Conservation (phyloP, 768 basidiomycete genomes). For the Vararia minispora region DNA sequence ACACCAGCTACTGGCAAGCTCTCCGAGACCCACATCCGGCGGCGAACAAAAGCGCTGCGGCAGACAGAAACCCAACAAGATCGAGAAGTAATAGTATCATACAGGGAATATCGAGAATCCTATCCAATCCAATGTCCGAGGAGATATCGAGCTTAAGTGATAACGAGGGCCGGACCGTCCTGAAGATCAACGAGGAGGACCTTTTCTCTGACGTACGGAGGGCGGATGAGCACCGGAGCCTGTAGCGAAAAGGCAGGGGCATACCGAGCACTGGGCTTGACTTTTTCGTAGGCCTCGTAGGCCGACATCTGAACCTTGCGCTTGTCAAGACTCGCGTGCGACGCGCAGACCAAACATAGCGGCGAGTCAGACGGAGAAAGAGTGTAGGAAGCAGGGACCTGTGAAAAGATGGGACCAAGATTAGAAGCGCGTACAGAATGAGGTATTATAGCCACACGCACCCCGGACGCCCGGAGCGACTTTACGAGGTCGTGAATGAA, state of each 20-base stretch:
- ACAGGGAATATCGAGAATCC: too few relatives aligned
- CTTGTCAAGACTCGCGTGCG: constrained; percentile 32
- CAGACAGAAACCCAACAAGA: not conserved
- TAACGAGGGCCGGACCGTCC: constrained; percentile 41
- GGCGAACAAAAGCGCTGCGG: constrained; percentile 7
- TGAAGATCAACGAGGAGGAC: constrained; percentile 40
- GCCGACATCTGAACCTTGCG: constrained; percentile 31
- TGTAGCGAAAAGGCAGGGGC: constrained; percentile 4
- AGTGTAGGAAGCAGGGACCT: constrained; percentile 55
- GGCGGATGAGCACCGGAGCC: not conserved
- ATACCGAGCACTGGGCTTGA: constrained; percentile 31
- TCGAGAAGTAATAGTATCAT: not conserved
- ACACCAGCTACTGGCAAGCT: too few relatives aligned
- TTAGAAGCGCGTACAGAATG: not conserved
- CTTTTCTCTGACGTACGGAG: constrained; percentile 36
- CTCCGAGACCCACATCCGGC: too few relatives aligned
- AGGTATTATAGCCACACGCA: constrained; percentile 22
- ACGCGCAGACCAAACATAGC: constrained; percentile 45
- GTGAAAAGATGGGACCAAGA: constrained; percentile 7
- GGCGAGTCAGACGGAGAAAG: constrained; percentile 51
- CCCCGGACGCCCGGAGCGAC: constrained; percentile 48
- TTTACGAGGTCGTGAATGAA: constrained; percentile 57
- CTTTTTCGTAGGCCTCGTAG: constrained; percentile 33
- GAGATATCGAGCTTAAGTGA: constrained; percentile 29
- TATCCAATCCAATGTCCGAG: too few relatives aligned